Percentiles rank a stretch among this genome's conserved stretches.
Conservation (phyloP, 225 moss, liverwort and hornwort genomes). For the Neckera pumila region DNA sequence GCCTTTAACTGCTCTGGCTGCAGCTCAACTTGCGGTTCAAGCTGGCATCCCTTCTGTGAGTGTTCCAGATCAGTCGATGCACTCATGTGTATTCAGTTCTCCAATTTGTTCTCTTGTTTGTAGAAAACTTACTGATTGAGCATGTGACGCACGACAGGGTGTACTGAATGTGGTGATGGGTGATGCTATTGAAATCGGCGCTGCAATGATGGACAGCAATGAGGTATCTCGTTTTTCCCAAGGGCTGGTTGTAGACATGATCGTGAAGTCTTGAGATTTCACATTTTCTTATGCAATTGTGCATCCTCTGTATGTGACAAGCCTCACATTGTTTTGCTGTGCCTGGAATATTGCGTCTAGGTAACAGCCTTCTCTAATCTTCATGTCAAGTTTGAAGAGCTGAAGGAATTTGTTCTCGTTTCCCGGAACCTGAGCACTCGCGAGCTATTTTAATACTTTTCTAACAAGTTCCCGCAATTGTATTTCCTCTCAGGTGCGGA, state of each 20-base stretch:
- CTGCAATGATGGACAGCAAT: constrained; percentile 75
- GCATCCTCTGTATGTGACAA: background rate
- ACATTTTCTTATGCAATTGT: background rate
- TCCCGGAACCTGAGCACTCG: background rate
- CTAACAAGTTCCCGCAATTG: background rate
- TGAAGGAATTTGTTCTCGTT: background rate
- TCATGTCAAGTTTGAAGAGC: background rate
- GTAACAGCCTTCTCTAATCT: background rate
- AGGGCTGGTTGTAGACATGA: background rate
- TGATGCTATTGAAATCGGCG: constrained; percentile 79
- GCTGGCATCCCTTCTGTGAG: constrained; percentile 94
- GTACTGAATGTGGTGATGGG: constrained; percentile 91
- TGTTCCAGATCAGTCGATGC: background rate
- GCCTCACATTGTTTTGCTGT: background rate
- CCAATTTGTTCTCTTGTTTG: background rate
- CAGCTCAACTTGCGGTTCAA: constrained; percentile 79
- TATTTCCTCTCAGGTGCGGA: constrained; percentile 50
- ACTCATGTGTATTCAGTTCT: background rate
- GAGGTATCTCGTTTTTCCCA: constrained; percentile 27
- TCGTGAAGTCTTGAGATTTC: background rate
- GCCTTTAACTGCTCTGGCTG: constrained; percentile 85
- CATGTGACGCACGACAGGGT: constrained; percentile 42
- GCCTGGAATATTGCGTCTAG: background rate
- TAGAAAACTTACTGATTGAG: background rate
- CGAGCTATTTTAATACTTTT: background rate